These are phyloP conservation scores for Cadophora sp. DNA, from an alignment of 2,329 filamentous ascomycete genomes.

Conservation along the genomic window DNA sequence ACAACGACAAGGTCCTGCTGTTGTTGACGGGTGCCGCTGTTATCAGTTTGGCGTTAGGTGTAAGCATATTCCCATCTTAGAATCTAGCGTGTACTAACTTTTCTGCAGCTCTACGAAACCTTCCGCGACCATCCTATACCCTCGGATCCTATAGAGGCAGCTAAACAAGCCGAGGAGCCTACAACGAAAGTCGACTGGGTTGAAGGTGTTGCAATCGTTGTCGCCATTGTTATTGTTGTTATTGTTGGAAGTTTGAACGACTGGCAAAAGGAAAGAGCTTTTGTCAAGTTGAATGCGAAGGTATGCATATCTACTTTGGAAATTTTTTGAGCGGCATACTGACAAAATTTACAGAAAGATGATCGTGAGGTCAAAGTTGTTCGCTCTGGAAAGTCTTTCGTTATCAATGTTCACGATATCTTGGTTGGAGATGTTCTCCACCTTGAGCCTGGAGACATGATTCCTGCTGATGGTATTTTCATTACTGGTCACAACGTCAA, in stretches of 20 bases:
- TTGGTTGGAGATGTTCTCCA: constrained; percentile 77
- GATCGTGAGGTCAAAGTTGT: constrained; percentile 76
- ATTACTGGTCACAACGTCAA: constrained; percentile 71
- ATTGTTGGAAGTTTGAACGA: constrained; percentile 78
- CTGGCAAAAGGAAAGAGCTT: constrained; percentile 82
- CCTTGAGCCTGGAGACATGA: constrained; percentile 76
- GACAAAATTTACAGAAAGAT: constrained; percentile 58
- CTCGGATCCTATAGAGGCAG: constrained; percentile 46
- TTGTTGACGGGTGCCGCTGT: constrained; percentile 72
- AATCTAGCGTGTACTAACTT: not conserved
- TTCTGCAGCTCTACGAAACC: constrained; percentile 62
- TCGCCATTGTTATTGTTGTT: constrained; percentile 78
- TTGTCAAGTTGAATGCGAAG: constrained; percentile 80
- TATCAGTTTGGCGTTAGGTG: constrained; percentile 75
- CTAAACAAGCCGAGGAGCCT: constrained; percentile 50
- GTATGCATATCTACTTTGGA: not conserved
- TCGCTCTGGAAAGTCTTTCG: constrained; percentile 72
- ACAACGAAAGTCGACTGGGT: constrained; percentile 72
- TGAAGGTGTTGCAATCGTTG: constrained; percentile 80
- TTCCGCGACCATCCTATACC: constrained; percentile 45
- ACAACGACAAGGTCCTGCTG: constrained; percentile 82
- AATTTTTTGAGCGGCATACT: not conserved
- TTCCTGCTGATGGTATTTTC: constrained; percentile 74
- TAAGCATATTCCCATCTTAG: constrained; percentile 44
- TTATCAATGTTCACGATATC: constrained; percentile 74